Conservation (phyloP, 345 rosid genomes). For the Boechera stricta region DNA sequence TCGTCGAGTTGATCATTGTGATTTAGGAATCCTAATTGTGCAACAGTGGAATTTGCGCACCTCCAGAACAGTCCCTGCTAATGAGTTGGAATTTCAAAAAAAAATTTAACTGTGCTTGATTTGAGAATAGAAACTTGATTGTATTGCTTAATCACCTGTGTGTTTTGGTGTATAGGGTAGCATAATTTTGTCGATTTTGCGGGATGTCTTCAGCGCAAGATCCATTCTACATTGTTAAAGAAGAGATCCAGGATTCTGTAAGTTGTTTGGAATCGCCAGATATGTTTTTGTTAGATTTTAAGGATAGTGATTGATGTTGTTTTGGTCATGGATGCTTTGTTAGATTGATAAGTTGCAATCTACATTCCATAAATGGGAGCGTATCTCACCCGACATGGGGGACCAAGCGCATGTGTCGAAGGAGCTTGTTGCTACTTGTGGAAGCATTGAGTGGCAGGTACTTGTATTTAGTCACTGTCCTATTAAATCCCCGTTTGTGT, state of each 20-base stretch:
- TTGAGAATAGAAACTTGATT: conserved; percentile 7
- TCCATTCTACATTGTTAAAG: conserved; percentile 96
- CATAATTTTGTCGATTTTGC: neutral
- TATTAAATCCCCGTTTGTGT: neutral
- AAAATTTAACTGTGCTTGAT: too few species aligned
- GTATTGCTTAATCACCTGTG: neutral
- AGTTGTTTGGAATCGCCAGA: conserved; percentile 40
- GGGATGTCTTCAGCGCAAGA: conserved; percentile 96
- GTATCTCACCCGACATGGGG: conserved; percentile 59
- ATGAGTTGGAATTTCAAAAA: neutral
- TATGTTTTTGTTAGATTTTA: neutral
- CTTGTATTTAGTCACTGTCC: neutral
- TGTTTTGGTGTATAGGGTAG: conserved; percentile 12
- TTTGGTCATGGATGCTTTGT: conserved; percentile 30
- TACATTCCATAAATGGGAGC: conserved; percentile 88
- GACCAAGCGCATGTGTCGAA: conserved; percentile 67
- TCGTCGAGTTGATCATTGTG: conserved; percentile 7
- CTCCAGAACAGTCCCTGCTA: neutral
- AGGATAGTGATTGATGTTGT: conserved; percentile 18
- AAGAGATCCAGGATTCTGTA: conserved; percentile 98
- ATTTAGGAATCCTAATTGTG: conserved; percentile 1
- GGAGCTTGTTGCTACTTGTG: conserved; percentile 77
- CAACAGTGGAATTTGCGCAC: neutral
- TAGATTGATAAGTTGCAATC: conserved; percentile 95
- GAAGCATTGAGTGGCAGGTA: conserved; percentile 99